Conservation (phyloP, 176 grass and related monocot species). For the Aegilops longissima region DNA sequence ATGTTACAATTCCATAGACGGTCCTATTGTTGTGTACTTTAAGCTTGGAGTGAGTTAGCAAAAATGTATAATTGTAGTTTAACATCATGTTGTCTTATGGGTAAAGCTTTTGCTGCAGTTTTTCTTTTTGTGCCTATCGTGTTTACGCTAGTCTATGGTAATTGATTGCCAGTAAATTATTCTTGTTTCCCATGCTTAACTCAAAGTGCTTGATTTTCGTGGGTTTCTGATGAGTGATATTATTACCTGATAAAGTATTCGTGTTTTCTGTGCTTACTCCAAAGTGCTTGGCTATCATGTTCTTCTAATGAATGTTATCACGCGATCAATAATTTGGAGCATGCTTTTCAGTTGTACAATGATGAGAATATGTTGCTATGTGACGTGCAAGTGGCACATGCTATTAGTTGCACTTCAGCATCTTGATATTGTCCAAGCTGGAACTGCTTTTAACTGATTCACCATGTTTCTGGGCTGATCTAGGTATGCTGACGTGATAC, state of each 20-base stretch:
- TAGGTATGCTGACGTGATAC: conserved; percentile 83
- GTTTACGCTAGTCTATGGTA: not conserved
- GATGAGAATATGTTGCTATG: not conserved
- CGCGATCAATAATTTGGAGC: not conserved
- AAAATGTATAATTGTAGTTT: not conserved
- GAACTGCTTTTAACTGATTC: conserved; percentile 14
- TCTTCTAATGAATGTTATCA: not conserved
- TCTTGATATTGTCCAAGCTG: not conserved
- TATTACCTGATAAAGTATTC: not conserved
- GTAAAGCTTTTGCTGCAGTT: not conserved
- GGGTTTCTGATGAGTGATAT: not conserved
- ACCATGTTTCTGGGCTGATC: conserved; percentile 4
- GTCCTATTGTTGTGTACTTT: not conserved
- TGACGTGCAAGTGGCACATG: not conserved
- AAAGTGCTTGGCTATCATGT: not conserved
- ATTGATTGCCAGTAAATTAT: not conserved
- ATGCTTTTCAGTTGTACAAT: conserved; percentile 1
- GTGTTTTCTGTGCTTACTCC: not conserved
- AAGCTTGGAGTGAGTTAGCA: not conserved
- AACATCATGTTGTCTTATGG: not conserved
- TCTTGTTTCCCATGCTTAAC: not conserved
- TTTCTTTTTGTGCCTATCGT: not conserved
- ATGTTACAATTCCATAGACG: not conserved
- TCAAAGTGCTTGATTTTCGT: not conserved
- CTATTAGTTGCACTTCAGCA: not conserved